phyloP scores from a whole-genome alignment of 129 eudicot species.

The Glebionis coronaria region DNA sequence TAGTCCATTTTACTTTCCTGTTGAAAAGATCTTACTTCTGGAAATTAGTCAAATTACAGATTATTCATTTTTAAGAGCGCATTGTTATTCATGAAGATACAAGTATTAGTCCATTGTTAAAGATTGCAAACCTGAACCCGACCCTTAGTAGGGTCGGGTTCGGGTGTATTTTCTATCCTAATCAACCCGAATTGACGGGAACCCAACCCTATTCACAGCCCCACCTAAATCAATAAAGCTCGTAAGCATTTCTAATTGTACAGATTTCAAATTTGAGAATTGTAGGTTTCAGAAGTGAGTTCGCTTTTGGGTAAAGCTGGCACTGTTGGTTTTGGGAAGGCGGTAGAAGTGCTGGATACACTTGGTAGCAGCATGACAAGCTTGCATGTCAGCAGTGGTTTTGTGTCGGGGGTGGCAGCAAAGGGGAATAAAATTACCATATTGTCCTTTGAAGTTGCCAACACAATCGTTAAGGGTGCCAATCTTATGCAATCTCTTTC shows the following conservation, averaged over 20 bases:
- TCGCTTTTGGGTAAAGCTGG: conserved; percentile 91
- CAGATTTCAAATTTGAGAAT: conserved; percentile 7
- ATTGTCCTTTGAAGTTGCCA: conserved; percentile 92
- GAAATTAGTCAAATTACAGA: too few relatives aligned
- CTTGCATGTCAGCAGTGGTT: conserved; percentile 66
- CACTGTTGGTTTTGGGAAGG: conserved; percentile 84
- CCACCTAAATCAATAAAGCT: too few relatives aligned
- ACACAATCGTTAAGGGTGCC: conserved; percentile 91
- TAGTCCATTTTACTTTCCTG: too few relatives aligned
- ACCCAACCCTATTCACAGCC: too few relatives aligned
- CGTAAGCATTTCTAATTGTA: not conserved
- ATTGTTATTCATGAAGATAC: too few relatives aligned
- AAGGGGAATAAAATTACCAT: conserved; percentile 85
- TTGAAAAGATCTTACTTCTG: too few relatives aligned
- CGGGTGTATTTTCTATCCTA: too few relatives aligned
- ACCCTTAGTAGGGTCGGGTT: too few relatives aligned
- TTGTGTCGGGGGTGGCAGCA: conserved; percentile 79
- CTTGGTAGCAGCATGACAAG: conserved; percentile 99
- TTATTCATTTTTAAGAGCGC: too few relatives aligned
- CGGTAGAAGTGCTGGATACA: conserved; percentile 96
- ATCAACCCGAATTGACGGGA: too few relatives aligned
- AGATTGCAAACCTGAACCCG: too few relatives aligned
- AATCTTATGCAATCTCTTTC: conserved; percentile 93
- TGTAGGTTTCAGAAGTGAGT: conserved; percentile 94
- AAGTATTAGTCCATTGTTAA: too few relatives aligned